phyloP scores from a whole-genome alignment of 805 yeast genomes.

The Zygosaccharomyces bisporus region DNA sequence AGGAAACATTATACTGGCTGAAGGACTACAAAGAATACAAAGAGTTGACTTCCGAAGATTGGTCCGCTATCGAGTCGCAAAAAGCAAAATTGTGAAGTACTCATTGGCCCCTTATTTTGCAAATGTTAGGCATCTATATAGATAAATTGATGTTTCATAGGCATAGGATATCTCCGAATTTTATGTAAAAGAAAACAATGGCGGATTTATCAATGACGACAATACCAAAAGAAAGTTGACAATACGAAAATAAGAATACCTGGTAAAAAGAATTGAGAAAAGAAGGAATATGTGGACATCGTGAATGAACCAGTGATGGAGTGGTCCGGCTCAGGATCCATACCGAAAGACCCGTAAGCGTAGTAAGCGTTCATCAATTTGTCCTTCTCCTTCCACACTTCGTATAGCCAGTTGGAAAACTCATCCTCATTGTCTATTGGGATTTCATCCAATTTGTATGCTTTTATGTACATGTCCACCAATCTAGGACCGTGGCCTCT shows the following conservation, averaged over 20 bases:
- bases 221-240: constrained; percentile 16
- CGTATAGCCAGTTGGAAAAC: constrained; percentile 73
- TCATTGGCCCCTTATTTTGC: not conserved
- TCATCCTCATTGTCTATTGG: constrained; percentile 53
- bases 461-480: constrained; percentile 63
- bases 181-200: not conserved
- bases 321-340: constrained; percentile 18
- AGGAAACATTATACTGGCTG: constrained; percentile 69
- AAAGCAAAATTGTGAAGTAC: constrained; percentile 23
- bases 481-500: constrained; percentile 67
- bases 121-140: not conserved
- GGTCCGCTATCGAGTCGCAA: constrained; percentile 42
- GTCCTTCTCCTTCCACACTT: constrained; percentile 79
- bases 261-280: constrained; percentile 10
- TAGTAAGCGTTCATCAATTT: constrained; percentile 59
- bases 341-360: constrained; percentile 48
- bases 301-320: constrained; percentile 24
- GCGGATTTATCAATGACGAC: not conserved
- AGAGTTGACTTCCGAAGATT: constrained; percentile 51
- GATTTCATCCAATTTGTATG: constrained; percentile 54
- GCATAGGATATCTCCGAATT: not conserved
- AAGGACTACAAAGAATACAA: constrained; percentile 49
- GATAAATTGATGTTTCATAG: not conserved
- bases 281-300: constrained; percentile 14
- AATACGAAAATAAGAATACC: constrained; percentile 15